These are phyloP conservation scores for Lippia alba DNA, from an alignment of 305 asterid genomes.

Conservation along the genomic window DNA sequence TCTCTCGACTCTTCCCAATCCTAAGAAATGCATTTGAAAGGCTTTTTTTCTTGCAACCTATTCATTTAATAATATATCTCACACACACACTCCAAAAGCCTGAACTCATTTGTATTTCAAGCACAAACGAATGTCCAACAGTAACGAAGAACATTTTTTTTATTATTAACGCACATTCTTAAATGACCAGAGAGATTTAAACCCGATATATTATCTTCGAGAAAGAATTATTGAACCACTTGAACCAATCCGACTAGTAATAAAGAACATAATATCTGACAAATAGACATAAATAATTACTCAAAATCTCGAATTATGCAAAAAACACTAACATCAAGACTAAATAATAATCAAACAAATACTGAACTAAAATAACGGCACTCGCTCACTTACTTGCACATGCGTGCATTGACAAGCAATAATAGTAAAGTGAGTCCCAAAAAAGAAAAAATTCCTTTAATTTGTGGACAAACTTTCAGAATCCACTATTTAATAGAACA, in stretches of 20 bases:
- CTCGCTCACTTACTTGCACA: conserved; percentile 13
- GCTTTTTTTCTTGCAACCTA: too few species aligned
- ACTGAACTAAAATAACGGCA: conserved; percentile 12
- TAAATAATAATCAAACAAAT: background rate
- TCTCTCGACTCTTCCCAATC: too few species aligned
- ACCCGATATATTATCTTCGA: too few species aligned
- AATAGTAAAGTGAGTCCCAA: conserved; percentile 2
- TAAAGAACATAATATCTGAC: background rate
- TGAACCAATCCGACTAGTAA: background rate
- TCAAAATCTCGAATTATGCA: background rate
- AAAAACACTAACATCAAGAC: background rate
- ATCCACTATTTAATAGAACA: conserved; percentile 35
- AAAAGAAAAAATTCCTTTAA: conserved; percentile 18
- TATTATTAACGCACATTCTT: too few species aligned
- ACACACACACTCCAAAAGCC: background rate
- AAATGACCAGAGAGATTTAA: too few species aligned
- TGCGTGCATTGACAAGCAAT: conserved; percentile 9
- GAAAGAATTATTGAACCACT: too few species aligned
- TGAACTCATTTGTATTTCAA: conserved; percentile 13
- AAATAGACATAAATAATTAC: background rate
- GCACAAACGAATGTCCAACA: background rate
- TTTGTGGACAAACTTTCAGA: conserved; percentile 20
- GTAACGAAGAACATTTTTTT: too few species aligned
- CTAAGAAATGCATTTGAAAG: too few species aligned
- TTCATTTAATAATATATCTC: too few species aligned